These are phyloP conservation scores for Diophrys appendiculata DNA, from an alignment of 73 alveolate genomes.

Conservation along the genomic window DNA sequence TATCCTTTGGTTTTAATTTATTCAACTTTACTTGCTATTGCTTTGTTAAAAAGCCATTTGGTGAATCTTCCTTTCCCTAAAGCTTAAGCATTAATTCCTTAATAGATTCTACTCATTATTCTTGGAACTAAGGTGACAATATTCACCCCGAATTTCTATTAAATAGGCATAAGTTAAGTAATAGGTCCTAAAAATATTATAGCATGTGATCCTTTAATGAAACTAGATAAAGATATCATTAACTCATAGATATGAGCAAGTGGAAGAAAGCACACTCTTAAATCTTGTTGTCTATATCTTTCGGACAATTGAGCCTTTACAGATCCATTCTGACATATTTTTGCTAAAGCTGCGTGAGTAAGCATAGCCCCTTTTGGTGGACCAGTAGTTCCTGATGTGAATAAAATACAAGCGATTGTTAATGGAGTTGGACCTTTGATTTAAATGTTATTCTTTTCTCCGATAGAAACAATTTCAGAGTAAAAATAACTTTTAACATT, in stretches of 20 bases:
- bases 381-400: conserved; percentile 95
- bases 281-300: too few species aligned
- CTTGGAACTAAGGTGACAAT: conserved; percentile 64
- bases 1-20: too few species aligned
- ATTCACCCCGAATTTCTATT: conserved; percentile 53
- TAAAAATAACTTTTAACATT: too few species aligned
- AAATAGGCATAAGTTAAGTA: conserved; percentile 36
- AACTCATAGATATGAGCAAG: conserved; percentile 77
- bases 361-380: conserved; percentile 89
- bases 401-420: conserved; percentile 37
- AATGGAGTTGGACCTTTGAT: background rate
- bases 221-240: conserved; percentile 23
- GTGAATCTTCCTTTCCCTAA: too few species aligned
- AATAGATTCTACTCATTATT: conserved; percentile 48
- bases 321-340: too few species aligned
- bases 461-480: background rate
- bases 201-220: conserved; percentile 61
- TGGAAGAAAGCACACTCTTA: conserved; percentile 55
- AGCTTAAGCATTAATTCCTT: conserved; percentile 28
- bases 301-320: too few species aligned
- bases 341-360: too few species aligned
- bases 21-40: too few species aligned
- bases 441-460: background rate
- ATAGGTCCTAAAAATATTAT: conserved; percentile 73
- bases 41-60: too few species aligned